phyloP scores from a whole-genome alignment of 164 flowering plant species.

The Piper betle region DNA sequence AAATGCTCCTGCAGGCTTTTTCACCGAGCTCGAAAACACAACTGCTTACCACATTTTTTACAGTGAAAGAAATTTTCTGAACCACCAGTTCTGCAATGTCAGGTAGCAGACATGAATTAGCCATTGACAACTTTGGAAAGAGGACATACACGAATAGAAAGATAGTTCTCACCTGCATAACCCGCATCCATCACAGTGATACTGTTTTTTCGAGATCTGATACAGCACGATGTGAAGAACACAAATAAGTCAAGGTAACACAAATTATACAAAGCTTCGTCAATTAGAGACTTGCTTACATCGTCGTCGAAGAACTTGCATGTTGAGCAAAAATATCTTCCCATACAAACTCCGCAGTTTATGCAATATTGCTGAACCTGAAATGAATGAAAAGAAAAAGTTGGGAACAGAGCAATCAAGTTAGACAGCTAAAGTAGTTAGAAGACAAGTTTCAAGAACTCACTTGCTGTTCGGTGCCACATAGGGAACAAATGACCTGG shows the following conservation, averaged over 20 bases:
- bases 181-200: constrained; percentile 86
- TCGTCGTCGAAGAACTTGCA: constrained; percentile 92
- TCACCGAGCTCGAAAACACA: neutral
- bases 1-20: too few species aligned
- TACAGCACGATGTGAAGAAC: neutral
- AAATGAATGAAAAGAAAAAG: constrained; percentile 3
- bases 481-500: constrained; percentile 83
- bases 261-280: neutral
- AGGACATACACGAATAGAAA: neutral
- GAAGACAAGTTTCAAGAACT: constrained; percentile 11
- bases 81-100: constrained; percentile 48
- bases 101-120: neutral
- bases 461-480: constrained; percentile 82
- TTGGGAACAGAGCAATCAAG: neutral
- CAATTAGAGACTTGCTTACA: constrained; percentile 24
- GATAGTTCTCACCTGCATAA: constrained; percentile 47
- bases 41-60: constrained; percentile 41
- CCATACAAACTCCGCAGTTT: constrained; percentile 80
- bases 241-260: neutral
- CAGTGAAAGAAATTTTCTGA: constrained; percentile 82
- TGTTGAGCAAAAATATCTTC: constrained; percentile 57
- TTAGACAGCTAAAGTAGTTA: neutral
- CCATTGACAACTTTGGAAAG: neutral
- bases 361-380: constrained; percentile 73
- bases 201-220: constrained; percentile 80